A percentile compares a stretch with the other conserved stretches of the same genome.
phyloP scores from a whole-genome alignment of 2,329 filamentous ascomycete species.

The Cladosporium sp. region DNA sequence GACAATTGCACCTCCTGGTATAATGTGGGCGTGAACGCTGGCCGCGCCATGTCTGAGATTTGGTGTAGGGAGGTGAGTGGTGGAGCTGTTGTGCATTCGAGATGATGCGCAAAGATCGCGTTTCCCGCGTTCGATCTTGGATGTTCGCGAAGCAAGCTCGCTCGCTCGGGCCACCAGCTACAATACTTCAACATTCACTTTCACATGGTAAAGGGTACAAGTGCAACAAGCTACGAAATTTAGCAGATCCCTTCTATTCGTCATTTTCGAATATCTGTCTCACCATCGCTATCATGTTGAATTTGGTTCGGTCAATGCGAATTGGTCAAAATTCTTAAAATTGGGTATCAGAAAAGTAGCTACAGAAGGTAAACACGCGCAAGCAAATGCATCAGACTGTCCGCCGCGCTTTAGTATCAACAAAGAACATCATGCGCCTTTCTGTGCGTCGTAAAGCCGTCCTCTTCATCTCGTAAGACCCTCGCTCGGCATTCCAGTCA shows the following conservation, averaged over 20 bases:
- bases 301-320: not conserved
- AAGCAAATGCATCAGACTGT: conserved; percentile 4
- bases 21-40: conserved; percentile 20
- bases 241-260: no score
- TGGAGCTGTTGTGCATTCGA: conserved; percentile 4
- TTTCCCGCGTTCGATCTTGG: conserved; percentile 5
- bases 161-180: not conserved
- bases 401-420: not conserved
- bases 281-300: no score
- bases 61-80: not conserved
- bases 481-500: not conserved
- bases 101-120: conserved; percentile 10
- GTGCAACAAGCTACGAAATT: no score
- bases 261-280: not conserved
- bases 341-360: conserved; percentile 13
- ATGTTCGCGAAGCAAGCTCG: no score
- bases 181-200: no score
- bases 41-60: conserved; percentile 2
- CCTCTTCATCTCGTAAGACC: not conserved
- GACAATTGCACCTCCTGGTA: conserved; percentile 22
- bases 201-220: no score
- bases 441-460: conserved; percentile 9
- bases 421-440: not conserved
- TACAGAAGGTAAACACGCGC: conserved; percentile 8
- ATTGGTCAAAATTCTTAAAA: not conserved